Evolutionary conservation across 2,329 filamentous ascomycete species (phyloP).

Genomic region (Coniochaeta ligniaria): DNA sequence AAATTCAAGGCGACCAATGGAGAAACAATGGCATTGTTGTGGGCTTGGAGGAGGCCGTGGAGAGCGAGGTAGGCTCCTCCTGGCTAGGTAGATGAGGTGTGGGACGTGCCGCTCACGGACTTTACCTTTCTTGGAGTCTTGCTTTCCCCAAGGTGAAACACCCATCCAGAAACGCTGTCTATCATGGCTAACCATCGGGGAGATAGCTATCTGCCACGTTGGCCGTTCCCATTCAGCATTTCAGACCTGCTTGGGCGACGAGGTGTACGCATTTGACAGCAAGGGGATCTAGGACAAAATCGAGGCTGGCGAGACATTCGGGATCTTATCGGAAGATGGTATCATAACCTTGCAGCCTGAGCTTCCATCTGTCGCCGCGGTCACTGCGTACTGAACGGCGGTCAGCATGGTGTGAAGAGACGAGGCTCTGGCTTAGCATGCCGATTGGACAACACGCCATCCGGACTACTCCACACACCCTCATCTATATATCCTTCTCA

Average conservation of each 20-base stretch:
- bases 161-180: neutral
- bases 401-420: neutral
- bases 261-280: neutral
- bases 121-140: neutral
- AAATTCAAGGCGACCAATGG: neutral
- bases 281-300: neutral
- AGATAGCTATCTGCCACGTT: neutral
- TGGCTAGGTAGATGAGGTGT: neutral
- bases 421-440: neutral
- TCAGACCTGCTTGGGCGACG: neutral
- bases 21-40: neutral
- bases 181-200: neutral
- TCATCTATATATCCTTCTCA: neutral
- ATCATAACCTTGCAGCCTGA: no score
- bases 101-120: neutral
- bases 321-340: neutral
- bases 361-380: no score
- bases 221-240: neutral
- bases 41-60: neutral
- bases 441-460: neutral
- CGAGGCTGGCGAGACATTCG: neutral
- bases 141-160: neutral
- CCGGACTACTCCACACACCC: neutral
- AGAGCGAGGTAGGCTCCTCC: neutral
- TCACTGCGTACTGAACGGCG: neutral